Percentiles rank a stretch among this genome's conserved stretches.
phyloP scores from a whole-genome alignment of 164 flowering plant genomes.

The Euptelea pleiosperma region DNA sequence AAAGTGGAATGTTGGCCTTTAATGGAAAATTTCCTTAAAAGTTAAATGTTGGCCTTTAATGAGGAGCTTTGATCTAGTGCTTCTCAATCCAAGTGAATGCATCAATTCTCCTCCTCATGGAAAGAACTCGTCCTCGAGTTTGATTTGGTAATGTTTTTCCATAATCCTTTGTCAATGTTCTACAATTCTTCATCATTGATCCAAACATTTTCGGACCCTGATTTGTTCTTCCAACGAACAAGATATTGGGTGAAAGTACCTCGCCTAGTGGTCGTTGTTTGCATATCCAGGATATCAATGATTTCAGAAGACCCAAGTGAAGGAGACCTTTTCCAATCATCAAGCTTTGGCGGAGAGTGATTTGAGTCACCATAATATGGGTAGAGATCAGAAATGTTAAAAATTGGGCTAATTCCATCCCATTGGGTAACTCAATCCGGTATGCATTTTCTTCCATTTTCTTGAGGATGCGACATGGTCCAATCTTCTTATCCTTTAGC shows the following conservation, averaged over 20 bases:
- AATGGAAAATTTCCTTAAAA: too few relatives aligned
- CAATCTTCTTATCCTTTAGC: background rate
- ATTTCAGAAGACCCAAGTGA: background rate
- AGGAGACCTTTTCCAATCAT: background rate
- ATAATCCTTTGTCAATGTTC: too few relatives aligned
- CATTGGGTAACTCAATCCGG: background rate
- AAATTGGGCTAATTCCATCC: background rate
- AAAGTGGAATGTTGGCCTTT: too few relatives aligned
- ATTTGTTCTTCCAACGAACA: background rate
- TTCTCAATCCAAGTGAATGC: too few relatives aligned
- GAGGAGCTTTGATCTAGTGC: too few relatives aligned
- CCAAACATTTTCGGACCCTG: background rate
- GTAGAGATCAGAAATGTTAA: constrained; percentile 1
- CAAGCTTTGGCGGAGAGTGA: background rate
- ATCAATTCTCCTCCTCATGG: too few relatives aligned
- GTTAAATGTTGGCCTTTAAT: too few relatives aligned
- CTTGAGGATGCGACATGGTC: background rate
- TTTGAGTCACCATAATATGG: constrained; percentile 3
- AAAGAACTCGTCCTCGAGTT: too few relatives aligned
- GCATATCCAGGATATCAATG: background rate
- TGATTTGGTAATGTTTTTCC: too few relatives aligned
- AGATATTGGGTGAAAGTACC: background rate
- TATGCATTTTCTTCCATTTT: background rate
- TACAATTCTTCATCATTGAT: too few relatives aligned
- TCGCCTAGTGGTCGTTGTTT: background rate